Base-by-base conservation (phyloP, 192 early-diverging fungal species). In the Backusella liffmaniae region DNA sequence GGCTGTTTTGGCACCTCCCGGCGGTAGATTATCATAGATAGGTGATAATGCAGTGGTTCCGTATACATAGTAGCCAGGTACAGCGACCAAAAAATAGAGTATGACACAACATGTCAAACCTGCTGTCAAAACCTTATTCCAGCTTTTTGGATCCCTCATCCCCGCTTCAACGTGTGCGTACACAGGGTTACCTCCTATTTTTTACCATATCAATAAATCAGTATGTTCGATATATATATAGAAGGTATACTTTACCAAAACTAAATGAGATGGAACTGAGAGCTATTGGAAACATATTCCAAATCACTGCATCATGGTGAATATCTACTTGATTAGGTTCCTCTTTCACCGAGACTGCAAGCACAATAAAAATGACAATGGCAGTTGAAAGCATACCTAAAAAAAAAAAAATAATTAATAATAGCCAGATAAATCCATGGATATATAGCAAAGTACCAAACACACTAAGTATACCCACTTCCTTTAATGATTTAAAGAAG, bases 161-260 rank as follows among this genome's bases (percentile, higher is more conserved):
- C 87, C 83, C 1, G 86, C 83, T 73, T 95, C 92, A 8, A 93
- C 88, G 71, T 95, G 91, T 3, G 94, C 89, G 68, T 94, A 95
- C 2, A 94, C 91, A 29, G 90, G 90, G 36, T 93, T 93, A 3
- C 93, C 94, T 34, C 70, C 79, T 80, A 53, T 67, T 36, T 65
- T 39, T 8, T 39, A 39, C 3, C 37, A 26, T 65, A 65, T 30
- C 26, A 18, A 29, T 62, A 26, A 26, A 13, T 62, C 26, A 26
- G 56, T 21, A 12, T 39, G 8, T 39, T 10, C 9, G 8, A 0
- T 39, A 10, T 39, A 39, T 39, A 29, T 9, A 93, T n/a, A 88
- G 23, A 2, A 42, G 15, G 5, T 49, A 16, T 49, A 49, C 18
- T 49, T 16, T 77, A 77, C 76, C 76, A 39, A 77, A 77, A 72